Evolutionary conservation across 2,329 filamentous ascomycete species (phyloP).

Genomic region (Pyricularia pennisetigena): DNA sequence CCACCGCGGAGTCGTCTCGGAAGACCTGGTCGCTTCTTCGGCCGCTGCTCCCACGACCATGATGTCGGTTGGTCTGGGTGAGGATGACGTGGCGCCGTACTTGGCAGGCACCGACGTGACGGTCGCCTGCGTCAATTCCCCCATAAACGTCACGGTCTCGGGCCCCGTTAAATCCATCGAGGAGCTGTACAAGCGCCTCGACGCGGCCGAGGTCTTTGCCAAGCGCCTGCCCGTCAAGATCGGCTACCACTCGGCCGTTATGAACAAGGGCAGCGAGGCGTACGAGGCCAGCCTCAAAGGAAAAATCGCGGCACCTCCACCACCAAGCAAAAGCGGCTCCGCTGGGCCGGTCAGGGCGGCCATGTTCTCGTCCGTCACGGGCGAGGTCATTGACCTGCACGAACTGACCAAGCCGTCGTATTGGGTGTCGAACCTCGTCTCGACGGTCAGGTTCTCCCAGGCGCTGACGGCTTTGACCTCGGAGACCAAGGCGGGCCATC

Average conservation of each 20-base stretch:
- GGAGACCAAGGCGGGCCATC: too few species aligned
- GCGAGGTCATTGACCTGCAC: too few species aligned
- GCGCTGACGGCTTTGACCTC: too few species aligned
- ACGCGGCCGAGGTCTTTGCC: background rate
- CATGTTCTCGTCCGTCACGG: too few species aligned
- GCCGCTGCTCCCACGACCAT: slow-evolving; percentile 19
- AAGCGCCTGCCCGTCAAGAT: slow-evolving; percentile 17
- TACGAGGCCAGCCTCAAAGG: too few species aligned
- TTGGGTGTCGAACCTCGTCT: too few species aligned
- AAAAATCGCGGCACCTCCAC: too few species aligned
- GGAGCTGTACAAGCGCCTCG: background rate
- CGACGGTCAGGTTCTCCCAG: too few species aligned
- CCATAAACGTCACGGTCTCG: slow-evolving; percentile 24
- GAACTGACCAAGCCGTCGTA: too few species aligned
- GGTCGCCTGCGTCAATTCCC: slow-evolving; percentile 24
- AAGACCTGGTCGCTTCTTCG: background rate
- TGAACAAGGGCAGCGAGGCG: too few species aligned
- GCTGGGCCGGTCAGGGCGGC: too few species aligned
- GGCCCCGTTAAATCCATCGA: slow-evolving; percentile 11
- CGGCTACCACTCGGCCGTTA: slow-evolving; percentile 19
- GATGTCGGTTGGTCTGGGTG: slow-evolving; percentile 32
- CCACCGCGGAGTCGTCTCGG: slow-evolving; percentile 13
- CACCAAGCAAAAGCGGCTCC: too few species aligned
- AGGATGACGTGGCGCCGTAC: slow-evolving; percentile 22
- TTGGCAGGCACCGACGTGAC: slow-evolving; percentile 8